Conservation (phyloP, 257 asterid species). For the Misopates orontium region DNA sequence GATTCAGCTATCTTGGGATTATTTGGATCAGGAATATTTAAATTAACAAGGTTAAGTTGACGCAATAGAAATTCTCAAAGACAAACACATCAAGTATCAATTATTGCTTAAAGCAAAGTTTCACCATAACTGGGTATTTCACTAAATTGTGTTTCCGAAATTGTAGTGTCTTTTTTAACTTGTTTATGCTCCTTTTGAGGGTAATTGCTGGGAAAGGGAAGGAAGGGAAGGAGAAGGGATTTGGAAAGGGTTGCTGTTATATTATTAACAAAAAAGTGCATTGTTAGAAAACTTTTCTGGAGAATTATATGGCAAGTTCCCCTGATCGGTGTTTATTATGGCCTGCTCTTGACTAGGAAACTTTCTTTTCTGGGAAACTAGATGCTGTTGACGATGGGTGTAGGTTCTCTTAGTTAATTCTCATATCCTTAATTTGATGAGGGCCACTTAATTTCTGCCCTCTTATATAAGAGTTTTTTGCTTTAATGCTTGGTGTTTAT, state of each 20-base stretch:
- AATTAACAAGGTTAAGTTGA: neutral
- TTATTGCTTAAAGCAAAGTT: neutral
- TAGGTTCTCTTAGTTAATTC: neutral
- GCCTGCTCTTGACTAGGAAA: too few relatives aligned
- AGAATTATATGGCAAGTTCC: too few relatives aligned
- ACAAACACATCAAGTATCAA: neutral
- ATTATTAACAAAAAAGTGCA: too few relatives aligned
- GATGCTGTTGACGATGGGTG: neutral
- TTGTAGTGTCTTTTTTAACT: neutral
- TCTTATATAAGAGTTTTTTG: too few relatives aligned
- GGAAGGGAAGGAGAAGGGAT: neutral
- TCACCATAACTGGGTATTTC: too few relatives aligned
- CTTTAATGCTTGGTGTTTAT: too few relatives aligned
- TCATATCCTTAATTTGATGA: neutral
- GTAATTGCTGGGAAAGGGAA: constrained; percentile 6
- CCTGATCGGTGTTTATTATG: too few relatives aligned
- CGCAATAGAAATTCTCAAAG: neutral
- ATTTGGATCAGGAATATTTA: neutral
- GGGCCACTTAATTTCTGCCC: neutral
- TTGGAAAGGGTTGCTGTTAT: too few relatives aligned
- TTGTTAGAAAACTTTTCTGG: too few relatives aligned
- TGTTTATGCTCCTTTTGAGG: neutral
- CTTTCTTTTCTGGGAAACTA: neutral
- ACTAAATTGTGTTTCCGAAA: too few relatives aligned
- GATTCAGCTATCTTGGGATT: neutral